Evolutionary conservation across 768 basidiomycete species (phyloP).

Genomic region (Boletus pseudo-olivaceus): DNA sequence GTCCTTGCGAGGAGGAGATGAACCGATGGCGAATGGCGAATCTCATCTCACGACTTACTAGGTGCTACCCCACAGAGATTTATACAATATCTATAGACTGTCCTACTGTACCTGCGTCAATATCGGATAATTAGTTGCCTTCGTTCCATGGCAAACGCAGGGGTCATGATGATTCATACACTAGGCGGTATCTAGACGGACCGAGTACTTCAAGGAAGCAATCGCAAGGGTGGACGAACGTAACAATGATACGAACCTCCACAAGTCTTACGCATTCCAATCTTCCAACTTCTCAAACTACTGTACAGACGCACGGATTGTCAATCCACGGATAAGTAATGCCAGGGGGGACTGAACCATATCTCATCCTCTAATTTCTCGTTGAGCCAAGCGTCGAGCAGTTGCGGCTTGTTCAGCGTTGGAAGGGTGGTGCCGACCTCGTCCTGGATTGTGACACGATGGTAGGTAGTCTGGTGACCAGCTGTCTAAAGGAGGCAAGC

Average conservation of each 20-base stretch:
- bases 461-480: too few relatives aligned
- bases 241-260: neutral
- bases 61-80: slow-evolving; percentile 13
- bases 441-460: too few relatives aligned
- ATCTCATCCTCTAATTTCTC: slow-evolving; percentile 1
- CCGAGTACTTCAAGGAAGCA: neutral
- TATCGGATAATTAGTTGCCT: slow-evolving; percentile 8
- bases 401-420: neutral
- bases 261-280: neutral
- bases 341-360: slow-evolving; percentile 1
- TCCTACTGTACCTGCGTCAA: slow-evolving; percentile 12
- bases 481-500: too few relatives aligned
- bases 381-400: neutral
- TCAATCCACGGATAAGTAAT: neutral
- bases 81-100: slow-evolving; percentile 31
- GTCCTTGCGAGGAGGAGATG: slow-evolving; percentile 61
- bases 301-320: neutral
- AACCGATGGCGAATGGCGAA: neutral
- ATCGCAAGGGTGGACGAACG: neutral
- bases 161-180: too few relatives aligned
- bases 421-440: neutral
- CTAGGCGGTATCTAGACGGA: neutral
- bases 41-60: neutral
- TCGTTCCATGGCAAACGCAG: neutral
- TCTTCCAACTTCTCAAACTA: neutral